Conservation (phyloP, 2,329 filamentous ascomycete species). For the Rugonectria rugulosa region DNA sequence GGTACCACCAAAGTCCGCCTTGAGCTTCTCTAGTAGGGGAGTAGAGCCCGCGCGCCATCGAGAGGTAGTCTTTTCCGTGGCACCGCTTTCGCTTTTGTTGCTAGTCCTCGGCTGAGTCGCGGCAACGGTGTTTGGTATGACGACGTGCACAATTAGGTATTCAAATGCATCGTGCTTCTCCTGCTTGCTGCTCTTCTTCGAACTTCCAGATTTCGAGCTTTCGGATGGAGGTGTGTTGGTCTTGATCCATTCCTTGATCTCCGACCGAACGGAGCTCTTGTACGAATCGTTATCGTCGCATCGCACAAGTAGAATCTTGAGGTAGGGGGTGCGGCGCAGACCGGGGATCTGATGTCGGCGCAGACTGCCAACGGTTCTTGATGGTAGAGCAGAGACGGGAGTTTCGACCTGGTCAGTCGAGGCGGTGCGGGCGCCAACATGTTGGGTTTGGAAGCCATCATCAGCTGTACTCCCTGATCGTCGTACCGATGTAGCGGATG, state of each 20-base stretch:
- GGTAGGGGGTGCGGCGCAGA: slow-evolving; percentile 88
- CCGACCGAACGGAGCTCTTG: slow-evolving; percentile 78
- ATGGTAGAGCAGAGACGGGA: slow-evolving; percentile 37
- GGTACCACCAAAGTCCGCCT: slow-evolving; percentile 84
- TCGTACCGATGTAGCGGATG: slow-evolving; percentile 43
- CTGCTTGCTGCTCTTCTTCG: slow-evolving; percentile 67
- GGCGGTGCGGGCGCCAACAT: slow-evolving; percentile 51
- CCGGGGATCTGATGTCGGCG: slow-evolving; percentile 95
- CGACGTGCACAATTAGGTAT: slow-evolving; percentile 93
- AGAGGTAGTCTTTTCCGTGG: slow-evolving; percentile 73
- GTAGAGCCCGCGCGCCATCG: slow-evolving; percentile 82
- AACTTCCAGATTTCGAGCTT: slow-evolving; percentile 63
- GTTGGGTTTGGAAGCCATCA: slow-evolving; percentile 69
- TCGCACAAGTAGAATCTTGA: slow-evolving; percentile 87
- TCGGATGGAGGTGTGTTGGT: slow-evolving; percentile 68
- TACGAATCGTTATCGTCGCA: slow-evolving; percentile 97
- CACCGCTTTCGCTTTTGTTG: slow-evolving; percentile 60
- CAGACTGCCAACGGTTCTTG: slow-evolving; percentile 44
- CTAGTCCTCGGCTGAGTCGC: slow-evolving; percentile 77
- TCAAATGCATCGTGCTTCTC: slow-evolving; percentile 97
- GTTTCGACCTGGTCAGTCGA: slow-evolving; percentile 50
- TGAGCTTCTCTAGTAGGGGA: slow-evolving; percentile 87
- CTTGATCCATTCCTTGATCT: slow-evolving; percentile 92
- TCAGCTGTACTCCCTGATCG: slow-evolving; percentile 50
- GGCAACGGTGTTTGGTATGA: slow-evolving; percentile 84